phyloP scores from a whole-genome alignment of 2,329 filamentous ascomycete species.

The Pezicula carpinea region DNA sequence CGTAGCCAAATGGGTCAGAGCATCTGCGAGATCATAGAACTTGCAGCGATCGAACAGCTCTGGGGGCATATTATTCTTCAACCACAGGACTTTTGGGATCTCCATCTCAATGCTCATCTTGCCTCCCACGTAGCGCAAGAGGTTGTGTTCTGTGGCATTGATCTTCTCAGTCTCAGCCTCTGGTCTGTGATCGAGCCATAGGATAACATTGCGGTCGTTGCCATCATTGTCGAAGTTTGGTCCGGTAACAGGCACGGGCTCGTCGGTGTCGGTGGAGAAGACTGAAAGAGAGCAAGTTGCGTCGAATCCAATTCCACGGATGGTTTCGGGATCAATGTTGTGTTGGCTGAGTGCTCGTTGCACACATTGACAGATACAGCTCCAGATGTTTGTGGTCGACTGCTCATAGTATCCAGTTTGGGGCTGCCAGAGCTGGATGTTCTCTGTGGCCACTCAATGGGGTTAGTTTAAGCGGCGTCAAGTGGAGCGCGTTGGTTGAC shows the following conservation, averaged over 20 bases:
- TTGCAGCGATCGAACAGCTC: slow-evolving; percentile 90
- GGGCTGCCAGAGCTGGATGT: slow-evolving; percentile 78
- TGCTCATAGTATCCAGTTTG: slow-evolving; percentile 82
- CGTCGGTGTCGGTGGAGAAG: slow-evolving; percentile 82
- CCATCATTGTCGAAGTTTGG: slow-evolving; percentile 76
- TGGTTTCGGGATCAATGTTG: slow-evolving; percentile 66
- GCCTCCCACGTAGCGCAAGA: slow-evolving; percentile 92
- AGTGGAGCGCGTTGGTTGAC: slow-evolving; percentile 1
- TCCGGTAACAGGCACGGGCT: slow-evolving; percentile 85
- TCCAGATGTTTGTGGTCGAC: slow-evolving; percentile 97
- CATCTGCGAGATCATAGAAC: slow-evolving; percentile 93
- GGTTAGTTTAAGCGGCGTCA: slow-evolving; percentile 5
- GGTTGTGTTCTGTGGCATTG: slow-evolving; percentile 86
- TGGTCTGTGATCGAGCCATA: slow-evolving; percentile 96
- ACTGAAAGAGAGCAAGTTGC: slow-evolving; percentile 97
- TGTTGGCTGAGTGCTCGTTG: slow-evolving; percentile 78
- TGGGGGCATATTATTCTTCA: slow-evolving; percentile 96
- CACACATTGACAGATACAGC: slow-evolving; percentile 85
- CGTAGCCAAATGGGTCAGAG: slow-evolving; percentile 89
- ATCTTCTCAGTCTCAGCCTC: slow-evolving; percentile 88
- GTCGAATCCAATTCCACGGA: slow-evolving; percentile 93
- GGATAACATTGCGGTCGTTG: slow-evolving; percentile 88
- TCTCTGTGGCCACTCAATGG: slow-evolving; percentile 55
- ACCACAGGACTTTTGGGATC: slow-evolving; percentile 95
- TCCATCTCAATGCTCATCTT: slow-evolving; percentile 99